Evolutionary conservation across 2,329 filamentous ascomycete genomes (phyloP).

Genomic region (Sporothrix phasma): DNA sequence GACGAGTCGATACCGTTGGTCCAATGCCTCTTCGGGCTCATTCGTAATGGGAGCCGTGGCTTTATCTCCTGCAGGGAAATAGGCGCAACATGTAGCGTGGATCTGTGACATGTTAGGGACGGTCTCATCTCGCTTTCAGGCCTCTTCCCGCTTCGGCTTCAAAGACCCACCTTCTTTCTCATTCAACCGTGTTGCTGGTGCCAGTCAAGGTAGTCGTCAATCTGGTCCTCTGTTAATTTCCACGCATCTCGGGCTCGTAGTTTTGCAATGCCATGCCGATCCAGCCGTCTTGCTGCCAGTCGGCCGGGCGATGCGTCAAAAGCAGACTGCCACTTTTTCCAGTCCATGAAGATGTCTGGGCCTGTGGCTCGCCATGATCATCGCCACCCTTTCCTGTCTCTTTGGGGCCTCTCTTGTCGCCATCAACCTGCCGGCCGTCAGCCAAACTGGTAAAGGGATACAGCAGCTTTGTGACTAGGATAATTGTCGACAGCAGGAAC

Average conservation of each 20-base stretch:
- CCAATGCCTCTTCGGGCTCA: slow-evolving; percentile 14
- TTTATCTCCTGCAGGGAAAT: slow-evolving; percentile 10
- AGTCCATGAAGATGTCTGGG: slow-evolving; percentile 58
- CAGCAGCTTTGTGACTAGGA: slow-evolving; percentile 68
- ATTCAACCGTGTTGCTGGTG: slow-evolving; percentile 49
- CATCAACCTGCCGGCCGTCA: neutral
- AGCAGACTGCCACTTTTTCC: slow-evolving; percentile 55
- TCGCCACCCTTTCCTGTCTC: slow-evolving; percentile 25
- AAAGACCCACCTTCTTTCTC: slow-evolving; percentile 16
- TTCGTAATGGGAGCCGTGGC: slow-evolving; percentile 13
- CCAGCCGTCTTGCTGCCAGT: slow-evolving; percentile 9
- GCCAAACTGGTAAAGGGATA: slow-evolving; percentile 51
- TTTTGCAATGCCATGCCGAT: slow-evolving; percentile 22
- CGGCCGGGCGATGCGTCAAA: slow-evolving; percentile 29
- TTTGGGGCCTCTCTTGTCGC: slow-evolving; percentile 18
- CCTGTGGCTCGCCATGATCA: slow-evolving; percentile 40
- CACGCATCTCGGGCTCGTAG: slow-evolving; percentile 25
- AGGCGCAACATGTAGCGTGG: slow-evolving; percentile 11
- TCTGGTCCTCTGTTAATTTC: slow-evolving; percentile 44
- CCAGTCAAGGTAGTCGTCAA: slow-evolving; percentile 74
- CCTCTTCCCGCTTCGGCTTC: neutral
- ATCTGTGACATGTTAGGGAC: neutral
- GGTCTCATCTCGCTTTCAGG: neutral
- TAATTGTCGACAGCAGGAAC: slow-evolving; percentile 57
- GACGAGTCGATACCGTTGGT: slow-evolving; percentile 8